Base-by-base conservation (phyloP, 2,329 filamentous ascomycete genomes). In the Coniochaeta sp. region DNA sequence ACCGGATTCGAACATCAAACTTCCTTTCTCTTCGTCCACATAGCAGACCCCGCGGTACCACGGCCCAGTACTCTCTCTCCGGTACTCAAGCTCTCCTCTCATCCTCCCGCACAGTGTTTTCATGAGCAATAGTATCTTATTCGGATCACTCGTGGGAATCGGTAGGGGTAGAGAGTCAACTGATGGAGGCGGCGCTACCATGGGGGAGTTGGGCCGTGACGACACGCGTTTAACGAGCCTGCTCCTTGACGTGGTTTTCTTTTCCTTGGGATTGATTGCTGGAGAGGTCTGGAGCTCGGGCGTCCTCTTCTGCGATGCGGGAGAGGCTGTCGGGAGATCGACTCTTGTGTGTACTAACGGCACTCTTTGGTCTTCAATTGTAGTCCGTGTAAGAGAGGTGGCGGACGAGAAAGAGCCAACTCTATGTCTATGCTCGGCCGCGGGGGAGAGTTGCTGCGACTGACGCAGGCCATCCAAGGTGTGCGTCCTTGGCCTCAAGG, bases 71-170 rank as follows among this genome's bases (percentile, higher is more conserved):
- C 76, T 73, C 32, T 82, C 81, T 40, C 75, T 75, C 59, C 86
- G 82, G 63, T 89, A 92, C 56, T 89, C 85, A 27, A 91, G 75
- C 58, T 86, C 83, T 52, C 89, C 89, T 60, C 83, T 84, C 88
- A 92, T 94, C 57, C 84, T 80, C 26, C 89, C 89, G 61, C 85
- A 87, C 6, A 90, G 72, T 22, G 79, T 84, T 65, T 85, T 88
- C 87, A 94, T 92, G 54, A 94, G 70, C 60, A 82, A 76, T 51
- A 91, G 71, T 24, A 92, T 78, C 62, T 83, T 87, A 59, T 85
- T 85, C 33, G 86, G 82, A 66, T 91, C 85, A 18, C 80, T 77
- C 4, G 83, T 84, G 31, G 79, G 77, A 48, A 86, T 72, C 3
- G 83, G 82, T 22, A 78, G 66, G 2, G 78, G 76, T 2, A 85